Conservation (phyloP, 75 land plant species). For the Isoetes taiwanensis region DNA sequence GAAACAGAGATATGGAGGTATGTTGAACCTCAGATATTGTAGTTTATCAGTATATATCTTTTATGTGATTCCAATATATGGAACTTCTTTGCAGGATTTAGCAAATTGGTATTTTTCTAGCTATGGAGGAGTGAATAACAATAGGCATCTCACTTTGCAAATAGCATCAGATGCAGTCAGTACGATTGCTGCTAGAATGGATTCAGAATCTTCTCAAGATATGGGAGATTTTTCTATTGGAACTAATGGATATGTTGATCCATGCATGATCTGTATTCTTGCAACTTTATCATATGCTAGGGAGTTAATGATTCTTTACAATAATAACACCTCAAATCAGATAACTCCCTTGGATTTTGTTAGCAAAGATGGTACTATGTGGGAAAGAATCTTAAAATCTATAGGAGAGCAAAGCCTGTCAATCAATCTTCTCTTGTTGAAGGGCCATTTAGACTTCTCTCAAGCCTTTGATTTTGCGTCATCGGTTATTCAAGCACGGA, state of each 20-base stretch:
- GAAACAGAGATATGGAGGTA: no score
- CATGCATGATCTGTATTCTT: slow-evolving; percentile 12
- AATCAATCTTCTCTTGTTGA: background rate
- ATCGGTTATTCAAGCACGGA: slow-evolving; percentile 10
- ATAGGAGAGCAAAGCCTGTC: background rate
- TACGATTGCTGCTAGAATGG: background rate
- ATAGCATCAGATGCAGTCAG: slow-evolving; percentile 2
- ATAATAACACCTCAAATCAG: background rate
- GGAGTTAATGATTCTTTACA: slow-evolving; percentile 9
- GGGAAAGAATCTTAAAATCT: slow-evolving; percentile 10
- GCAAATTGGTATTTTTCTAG: slow-evolving; percentile 23
- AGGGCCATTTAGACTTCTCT: background rate
- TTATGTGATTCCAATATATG: background rate
- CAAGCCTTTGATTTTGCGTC: slow-evolving; percentile 8
- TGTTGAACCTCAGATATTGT: background rate
- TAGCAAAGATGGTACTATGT: slow-evolving; percentile 8
- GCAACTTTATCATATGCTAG: slow-evolving; percentile 17
- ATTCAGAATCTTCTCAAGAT: background rate
- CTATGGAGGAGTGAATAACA: slow-evolving; percentile 21
- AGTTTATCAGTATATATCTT: slow-evolving; percentile 1
- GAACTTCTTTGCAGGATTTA: slow-evolving; percentile 15
- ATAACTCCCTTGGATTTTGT: slow-evolving; percentile 8
- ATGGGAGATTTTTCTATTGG: slow-evolving; percentile 11
- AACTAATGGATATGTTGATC: slow-evolving; percentile 16
- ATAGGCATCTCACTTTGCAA: slow-evolving; percentile 15